Conservation (phyloP, 768 basidiomycete species). For the Xanthoconium purpureum region DNA sequence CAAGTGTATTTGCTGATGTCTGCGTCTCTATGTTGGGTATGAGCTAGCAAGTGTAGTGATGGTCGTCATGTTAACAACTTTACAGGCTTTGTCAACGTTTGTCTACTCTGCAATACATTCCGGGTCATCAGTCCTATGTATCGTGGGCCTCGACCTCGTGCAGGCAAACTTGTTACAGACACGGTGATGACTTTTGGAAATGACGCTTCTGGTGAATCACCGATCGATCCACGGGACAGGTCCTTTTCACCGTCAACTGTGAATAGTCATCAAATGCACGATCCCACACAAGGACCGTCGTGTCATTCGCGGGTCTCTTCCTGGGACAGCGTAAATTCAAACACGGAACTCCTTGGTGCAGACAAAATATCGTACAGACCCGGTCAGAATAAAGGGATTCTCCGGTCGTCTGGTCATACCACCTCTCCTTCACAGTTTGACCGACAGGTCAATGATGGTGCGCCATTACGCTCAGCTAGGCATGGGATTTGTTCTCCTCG, state of each 20-base stretch:
- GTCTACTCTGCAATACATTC: conserved; percentile 67
- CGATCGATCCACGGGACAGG: background rate
- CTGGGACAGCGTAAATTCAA: conserved; percentile 18
- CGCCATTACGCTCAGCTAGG: background rate
- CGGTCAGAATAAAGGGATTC: background rate
- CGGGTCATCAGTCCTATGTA: conserved; percentile 57
- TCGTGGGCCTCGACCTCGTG: conserved; percentile 23
- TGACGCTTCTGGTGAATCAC: conserved; percentile 22
- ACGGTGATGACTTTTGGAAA: conserved; percentile 25
- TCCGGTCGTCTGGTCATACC: background rate
- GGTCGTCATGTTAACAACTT: conserved; percentile 1
- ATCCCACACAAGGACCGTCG: background rate
- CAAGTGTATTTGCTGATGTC: conserved; percentile 47
- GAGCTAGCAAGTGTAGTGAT: conserved; percentile 13
- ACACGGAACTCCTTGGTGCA: conserved; percentile 9
- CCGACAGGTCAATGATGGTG: conserved; percentile 11
- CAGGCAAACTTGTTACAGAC: conserved; percentile 3
- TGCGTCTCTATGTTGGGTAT: conserved; percentile 56
- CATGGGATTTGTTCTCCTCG: conserved; percentile 1
- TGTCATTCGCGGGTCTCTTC: conserved; percentile 15
- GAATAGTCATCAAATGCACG: background rate
- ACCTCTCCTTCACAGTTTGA: conserved; percentile 6
- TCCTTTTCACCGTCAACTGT: background rate
- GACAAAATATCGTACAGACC: conserved; percentile 8
- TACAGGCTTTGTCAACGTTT: conserved; percentile 61